phyloP scores from a whole-genome alignment of 768 basidiomycete species.

The Hortiboletus flavorubellus region DNA sequence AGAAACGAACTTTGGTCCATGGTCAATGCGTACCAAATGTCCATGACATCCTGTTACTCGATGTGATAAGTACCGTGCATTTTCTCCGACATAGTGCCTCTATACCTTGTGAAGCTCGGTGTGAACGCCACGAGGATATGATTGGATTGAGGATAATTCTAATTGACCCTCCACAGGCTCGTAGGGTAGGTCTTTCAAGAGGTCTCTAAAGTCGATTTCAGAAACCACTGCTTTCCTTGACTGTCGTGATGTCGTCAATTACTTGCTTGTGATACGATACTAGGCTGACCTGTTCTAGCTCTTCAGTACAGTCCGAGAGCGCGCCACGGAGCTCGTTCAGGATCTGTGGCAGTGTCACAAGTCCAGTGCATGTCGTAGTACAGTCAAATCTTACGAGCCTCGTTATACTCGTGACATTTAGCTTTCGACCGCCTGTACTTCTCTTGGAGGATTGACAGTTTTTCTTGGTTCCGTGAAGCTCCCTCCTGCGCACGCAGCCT shows the following conservation, averaged over 20 bases:
- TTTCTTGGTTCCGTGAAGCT: conserved; percentile 4
- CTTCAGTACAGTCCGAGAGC: conserved; percentile 13
- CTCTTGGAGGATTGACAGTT: conserved; percentile 9
- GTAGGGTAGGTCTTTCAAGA: conserved; percentile 7
- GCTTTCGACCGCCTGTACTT: conserved; percentile 24
- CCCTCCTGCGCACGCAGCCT: conserved; percentile 8
- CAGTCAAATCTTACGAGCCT: conserved; percentile 15
- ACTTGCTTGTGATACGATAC: not conserved
- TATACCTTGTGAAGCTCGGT: conserved; percentile 17
- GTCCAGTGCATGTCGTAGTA: not conserved
- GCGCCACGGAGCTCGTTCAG: conserved; percentile 18
- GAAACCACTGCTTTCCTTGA: conserved; percentile 6
- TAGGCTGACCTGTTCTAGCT: conserved; percentile 21
- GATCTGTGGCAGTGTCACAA: conserved; percentile 11
- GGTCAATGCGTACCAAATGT: conserved; percentile 9
- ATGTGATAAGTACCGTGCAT: not conserved
- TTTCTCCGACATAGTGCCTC: not conserved
- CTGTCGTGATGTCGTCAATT: conserved; percentile 5
- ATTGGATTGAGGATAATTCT: conserved; percentile 6
- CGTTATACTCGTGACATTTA: conserved; percentile 9
- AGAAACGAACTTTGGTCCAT: not conserved
- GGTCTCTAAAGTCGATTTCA: conserved; percentile 17
- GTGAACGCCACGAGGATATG: not conserved
- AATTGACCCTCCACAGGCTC: conserved; percentile 12
- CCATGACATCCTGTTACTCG: conserved; percentile 2